Conservation (phyloP, 345 rosid species). For the Ailanthus altissimus region DNA sequence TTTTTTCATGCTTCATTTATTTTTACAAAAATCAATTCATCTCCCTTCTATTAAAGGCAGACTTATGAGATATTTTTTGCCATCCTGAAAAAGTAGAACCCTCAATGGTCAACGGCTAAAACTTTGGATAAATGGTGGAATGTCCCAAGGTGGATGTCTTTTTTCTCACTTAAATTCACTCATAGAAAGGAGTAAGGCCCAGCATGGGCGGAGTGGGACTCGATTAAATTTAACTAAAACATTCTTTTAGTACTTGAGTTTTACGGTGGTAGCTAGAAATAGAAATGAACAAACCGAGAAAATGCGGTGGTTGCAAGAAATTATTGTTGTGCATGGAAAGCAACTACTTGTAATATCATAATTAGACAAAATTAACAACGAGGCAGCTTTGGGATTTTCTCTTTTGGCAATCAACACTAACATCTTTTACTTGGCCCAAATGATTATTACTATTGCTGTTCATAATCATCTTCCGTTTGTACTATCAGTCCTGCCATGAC, state of each 20-base stretch:
- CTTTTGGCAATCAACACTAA: neutral
- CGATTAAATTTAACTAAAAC: neutral
- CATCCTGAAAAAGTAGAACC: too few relatives aligned
- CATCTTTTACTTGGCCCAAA: constrained; percentile 7
- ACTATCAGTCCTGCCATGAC: too few relatives aligned
- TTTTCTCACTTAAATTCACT: too few relatives aligned
- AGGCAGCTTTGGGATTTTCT: constrained; percentile 5
- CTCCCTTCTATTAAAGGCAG: too few relatives aligned
- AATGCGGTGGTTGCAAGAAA: neutral
- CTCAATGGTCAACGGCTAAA: too few relatives aligned
- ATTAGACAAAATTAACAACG: constrained; percentile 5
- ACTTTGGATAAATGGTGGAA: too few relatives aligned
- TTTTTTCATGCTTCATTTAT: too few relatives aligned
- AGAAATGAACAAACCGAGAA: neutral
- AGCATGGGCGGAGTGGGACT: neutral
- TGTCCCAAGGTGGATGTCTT: too few relatives aligned
- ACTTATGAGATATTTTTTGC: too few relatives aligned
- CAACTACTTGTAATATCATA: neutral
- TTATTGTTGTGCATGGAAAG: constrained; percentile 5
- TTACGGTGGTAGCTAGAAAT: neutral
- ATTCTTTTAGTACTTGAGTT: neutral
- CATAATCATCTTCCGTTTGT: neutral
- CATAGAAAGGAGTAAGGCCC: too few relatives aligned
- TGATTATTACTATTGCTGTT: neutral
- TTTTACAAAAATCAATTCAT: too few relatives aligned